Percentiles rank a stretch among this genome's conserved stretches.
These are phyloP conservation scores for Polyporus arcularius DNA, from an alignment of 768 basidiomycete genomes.

Conservation along the genomic window DNA sequence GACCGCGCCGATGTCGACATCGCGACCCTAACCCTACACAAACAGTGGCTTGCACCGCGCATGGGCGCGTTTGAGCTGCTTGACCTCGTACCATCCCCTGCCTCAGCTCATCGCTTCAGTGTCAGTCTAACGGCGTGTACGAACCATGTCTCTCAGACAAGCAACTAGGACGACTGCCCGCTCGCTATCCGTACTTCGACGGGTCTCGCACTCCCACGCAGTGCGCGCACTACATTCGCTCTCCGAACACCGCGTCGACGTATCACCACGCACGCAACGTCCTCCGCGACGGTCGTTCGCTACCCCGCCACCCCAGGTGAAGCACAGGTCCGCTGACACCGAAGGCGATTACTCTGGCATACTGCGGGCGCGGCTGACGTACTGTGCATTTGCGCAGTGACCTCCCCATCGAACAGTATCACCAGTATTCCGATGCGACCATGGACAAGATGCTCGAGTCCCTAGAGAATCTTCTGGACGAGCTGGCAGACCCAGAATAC, in stretches of 20 bases:
- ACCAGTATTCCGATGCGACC: constrained; percentile 68
- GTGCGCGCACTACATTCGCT: neutral
- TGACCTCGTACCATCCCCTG: neutral
- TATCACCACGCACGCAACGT: too few species aligned
- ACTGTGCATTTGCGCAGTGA: constrained; percentile 36
- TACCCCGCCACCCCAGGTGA: constrained; percentile 61
- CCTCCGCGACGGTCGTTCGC: constrained; percentile 26
- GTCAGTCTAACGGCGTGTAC: too few species aligned
- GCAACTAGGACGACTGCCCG: neutral
- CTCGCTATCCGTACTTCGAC: neutral
- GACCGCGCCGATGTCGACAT: neutral
- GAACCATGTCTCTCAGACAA: neutral
- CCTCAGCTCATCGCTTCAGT: neutral
- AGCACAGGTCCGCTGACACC: constrained; percentile 46
- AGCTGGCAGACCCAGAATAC: constrained; percentile 50
- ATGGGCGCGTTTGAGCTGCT: too few species aligned
- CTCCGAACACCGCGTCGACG: neutral
- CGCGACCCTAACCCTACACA: constrained; percentile 2
- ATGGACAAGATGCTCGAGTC: constrained; percentile 78
- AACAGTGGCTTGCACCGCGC: too few species aligned
- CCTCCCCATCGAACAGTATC: constrained; percentile 67
- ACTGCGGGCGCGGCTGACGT: constrained; percentile 7
- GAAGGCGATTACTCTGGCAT: neutral
- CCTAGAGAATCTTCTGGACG: constrained; percentile 74
- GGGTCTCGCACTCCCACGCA: neutral